Conservation (phyloP, 2,329 filamentous ascomycete species). For the Lachnellula arida region DNA sequence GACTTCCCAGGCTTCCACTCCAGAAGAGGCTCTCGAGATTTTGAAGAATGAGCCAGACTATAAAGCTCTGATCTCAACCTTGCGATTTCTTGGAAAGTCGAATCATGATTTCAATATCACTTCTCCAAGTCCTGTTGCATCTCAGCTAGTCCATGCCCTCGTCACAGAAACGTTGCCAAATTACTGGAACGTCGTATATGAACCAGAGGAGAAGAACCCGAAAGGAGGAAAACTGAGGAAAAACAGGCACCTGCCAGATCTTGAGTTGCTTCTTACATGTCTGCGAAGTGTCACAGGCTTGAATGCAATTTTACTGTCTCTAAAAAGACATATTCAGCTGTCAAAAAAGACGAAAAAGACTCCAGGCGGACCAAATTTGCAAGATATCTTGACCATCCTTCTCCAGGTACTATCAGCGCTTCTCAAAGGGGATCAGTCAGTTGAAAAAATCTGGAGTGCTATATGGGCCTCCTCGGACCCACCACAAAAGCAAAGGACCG, state of each 20-base stretch:
- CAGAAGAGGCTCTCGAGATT: conserved; percentile 51
- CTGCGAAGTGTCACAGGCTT: conserved; percentile 71
- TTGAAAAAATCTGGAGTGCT: conserved; percentile 41
- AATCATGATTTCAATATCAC: conserved; percentile 49
- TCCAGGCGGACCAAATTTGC: conserved; percentile 26
- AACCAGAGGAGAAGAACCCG: conserved; percentile 33
- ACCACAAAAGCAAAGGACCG: conserved; percentile 41
- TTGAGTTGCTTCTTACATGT: conserved; percentile 54
- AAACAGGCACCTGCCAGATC: conserved; percentile 29
- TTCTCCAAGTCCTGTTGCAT: conserved; percentile 59
- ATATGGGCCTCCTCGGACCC: conserved; percentile 34
- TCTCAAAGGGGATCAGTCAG: conserved; percentile 40
- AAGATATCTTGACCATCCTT: conserved; percentile 36
- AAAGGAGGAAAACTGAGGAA: conserved; percentile 19
- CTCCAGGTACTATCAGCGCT: conserved; percentile 39
- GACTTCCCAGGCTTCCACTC: conserved; percentile 16
- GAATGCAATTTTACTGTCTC: conserved; percentile 68
- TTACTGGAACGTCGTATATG: conserved; percentile 67
- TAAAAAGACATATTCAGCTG: conserved; percentile 57
- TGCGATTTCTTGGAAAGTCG: conserved; percentile 47
- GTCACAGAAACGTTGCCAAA: conserved; percentile 72
- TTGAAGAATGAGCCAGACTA: conserved; percentile 60
- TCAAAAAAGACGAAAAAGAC: conserved; percentile 34
- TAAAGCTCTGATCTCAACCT: conserved; percentile 46
- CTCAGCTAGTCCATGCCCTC: conserved; percentile 71